Conservation (phyloP, 192 early-diverging fungal genomes). For the Glomus cerebriforme region DNA sequence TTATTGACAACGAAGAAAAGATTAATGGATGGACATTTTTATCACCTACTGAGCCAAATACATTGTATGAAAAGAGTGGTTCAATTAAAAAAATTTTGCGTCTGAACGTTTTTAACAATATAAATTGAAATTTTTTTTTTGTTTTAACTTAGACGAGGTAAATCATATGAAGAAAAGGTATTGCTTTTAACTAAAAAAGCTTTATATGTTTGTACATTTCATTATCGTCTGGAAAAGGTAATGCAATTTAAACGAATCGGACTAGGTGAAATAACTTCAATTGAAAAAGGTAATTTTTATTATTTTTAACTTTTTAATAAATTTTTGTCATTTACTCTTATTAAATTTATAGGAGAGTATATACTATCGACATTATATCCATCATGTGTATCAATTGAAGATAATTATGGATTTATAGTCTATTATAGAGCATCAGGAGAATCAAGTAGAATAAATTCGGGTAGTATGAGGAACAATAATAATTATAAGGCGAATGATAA, state of each 20-base stretch:
- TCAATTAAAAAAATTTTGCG: no score
- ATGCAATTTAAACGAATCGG: slow-evolving; percentile 64
- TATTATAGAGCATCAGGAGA: slow-evolving; percentile 51
- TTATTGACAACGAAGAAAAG: slow-evolving; percentile 60
- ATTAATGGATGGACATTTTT: slow-evolving; percentile 66
- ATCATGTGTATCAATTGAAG: slow-evolving; percentile 38
- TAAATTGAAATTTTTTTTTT: not conserved
- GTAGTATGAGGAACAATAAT: slow-evolving; percentile 49
- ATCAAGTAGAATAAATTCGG: slow-evolving; percentile 52
- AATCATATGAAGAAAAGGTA: slow-evolving; percentile 64
- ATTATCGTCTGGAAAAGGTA: slow-evolving; percentile 70
- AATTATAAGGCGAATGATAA: not conserved
- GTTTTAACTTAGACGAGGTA: slow-evolving; percentile 22
- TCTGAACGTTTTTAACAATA: no score
- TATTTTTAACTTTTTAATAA: not conserved
- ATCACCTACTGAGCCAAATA: slow-evolving; percentile 55
- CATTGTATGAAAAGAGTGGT: slow-evolving; percentile 34
- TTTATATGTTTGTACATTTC: slow-evolving; percentile 68
- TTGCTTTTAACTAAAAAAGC: slow-evolving; percentile 64
- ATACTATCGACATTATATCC: slow-evolving; percentile 42
- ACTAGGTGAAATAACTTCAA: slow-evolving; percentile 52
- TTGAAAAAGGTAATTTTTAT: slow-evolving; percentile 56
- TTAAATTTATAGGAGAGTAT: slow-evolving; percentile 39
- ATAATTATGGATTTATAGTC: slow-evolving; percentile 56
- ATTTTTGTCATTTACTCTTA: not conserved